These are phyloP conservation scores for Starmerella sp. DNA, from an alignment of 805 yeast genomes.

Conservation along the genomic window DNA sequence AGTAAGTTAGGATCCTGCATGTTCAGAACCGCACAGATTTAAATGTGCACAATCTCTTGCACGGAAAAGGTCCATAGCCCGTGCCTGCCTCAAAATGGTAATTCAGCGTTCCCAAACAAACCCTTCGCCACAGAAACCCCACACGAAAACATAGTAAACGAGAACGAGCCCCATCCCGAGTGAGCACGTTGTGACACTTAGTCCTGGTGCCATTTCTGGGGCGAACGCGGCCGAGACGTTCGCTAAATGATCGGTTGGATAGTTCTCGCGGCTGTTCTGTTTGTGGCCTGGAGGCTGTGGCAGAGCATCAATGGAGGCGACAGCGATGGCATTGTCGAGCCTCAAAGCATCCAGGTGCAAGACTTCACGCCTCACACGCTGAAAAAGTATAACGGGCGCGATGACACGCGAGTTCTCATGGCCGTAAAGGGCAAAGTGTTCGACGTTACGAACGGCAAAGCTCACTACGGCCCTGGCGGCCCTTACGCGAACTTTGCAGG, in stretches of 20 bases:
- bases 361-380: constrained; percentile 64
- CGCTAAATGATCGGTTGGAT: constrained; percentile 5
- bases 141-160: neutral
- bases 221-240: neutral
- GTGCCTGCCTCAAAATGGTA: no score
- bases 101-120: no score
- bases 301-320: neutral
- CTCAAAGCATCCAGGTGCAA: constrained; percentile 30
- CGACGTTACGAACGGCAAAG: constrained; percentile 69
- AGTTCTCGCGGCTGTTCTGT: constrained; percentile 6
- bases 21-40: no score
- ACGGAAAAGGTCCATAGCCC: no score
- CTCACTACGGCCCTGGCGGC: constrained; percentile 91
- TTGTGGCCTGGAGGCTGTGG: constrained; percentile 5
- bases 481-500: constrained; percentile 94
- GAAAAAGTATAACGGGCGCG: constrained; percentile 67
- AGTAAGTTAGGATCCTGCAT: no score
- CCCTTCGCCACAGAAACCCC: neutral
- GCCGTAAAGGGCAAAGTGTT: constrained; percentile 79
- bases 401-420: constrained; percentile 67
- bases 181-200: neutral
- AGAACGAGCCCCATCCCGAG: neutral
- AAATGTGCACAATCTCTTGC: no score
- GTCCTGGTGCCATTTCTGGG: neutral
- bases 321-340: constrained; percentile 8